Conservation (phyloP, 371 early-diverging fungal species). For the Actinomucor elegans region DNA sequence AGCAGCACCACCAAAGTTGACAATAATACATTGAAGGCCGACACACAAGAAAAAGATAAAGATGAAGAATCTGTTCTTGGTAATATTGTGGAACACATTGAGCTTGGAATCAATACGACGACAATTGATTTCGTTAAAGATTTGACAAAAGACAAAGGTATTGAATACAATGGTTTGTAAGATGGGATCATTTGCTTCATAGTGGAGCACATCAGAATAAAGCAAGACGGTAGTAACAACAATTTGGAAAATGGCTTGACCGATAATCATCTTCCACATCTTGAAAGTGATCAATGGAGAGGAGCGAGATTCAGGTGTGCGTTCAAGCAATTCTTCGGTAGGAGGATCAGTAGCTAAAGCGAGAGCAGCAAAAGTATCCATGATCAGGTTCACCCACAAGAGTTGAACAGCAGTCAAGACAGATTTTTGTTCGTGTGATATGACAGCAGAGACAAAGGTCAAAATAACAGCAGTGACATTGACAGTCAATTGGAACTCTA, state of each 20-base stretch:
- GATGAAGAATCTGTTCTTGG: constrained; percentile 55
- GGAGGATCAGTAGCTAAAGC: constrained; percentile 74
- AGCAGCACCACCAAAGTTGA: constrained; percentile 59
- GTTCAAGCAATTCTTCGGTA: constrained; percentile 55
- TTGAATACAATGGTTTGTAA: constrained; percentile 74
- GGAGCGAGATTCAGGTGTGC: constrained; percentile 57
- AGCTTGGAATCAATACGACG: constrained; percentile 61
- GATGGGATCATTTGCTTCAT: constrained; percentile 26
- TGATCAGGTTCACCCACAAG: constrained; percentile 76
- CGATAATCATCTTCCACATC: constrained; percentile 74
- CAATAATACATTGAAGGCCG: constrained; percentile 53
- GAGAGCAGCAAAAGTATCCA: constrained; percentile 75
- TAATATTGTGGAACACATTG: constrained; percentile 58
- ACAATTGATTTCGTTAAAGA: constrained; percentile 77
- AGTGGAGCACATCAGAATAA: constrained; percentile 41
- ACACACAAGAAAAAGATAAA: constrained; percentile 54
- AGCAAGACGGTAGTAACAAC: constrained; percentile 50
- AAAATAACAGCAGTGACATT: constrained; percentile 67
- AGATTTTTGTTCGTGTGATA: constrained; percentile 31
- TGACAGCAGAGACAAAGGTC: constrained; percentile 61
- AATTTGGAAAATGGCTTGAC: constrained; percentile 60
- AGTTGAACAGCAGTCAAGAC: constrained; percentile 69
- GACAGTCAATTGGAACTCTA: constrained; percentile 76
- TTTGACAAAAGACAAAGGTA: constrained; percentile 79
- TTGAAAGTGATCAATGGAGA: constrained; percentile 60